Evolutionary conservation across 331 rosid genomes (phyloP).

Genomic region (Rosa hybrid): DNA sequence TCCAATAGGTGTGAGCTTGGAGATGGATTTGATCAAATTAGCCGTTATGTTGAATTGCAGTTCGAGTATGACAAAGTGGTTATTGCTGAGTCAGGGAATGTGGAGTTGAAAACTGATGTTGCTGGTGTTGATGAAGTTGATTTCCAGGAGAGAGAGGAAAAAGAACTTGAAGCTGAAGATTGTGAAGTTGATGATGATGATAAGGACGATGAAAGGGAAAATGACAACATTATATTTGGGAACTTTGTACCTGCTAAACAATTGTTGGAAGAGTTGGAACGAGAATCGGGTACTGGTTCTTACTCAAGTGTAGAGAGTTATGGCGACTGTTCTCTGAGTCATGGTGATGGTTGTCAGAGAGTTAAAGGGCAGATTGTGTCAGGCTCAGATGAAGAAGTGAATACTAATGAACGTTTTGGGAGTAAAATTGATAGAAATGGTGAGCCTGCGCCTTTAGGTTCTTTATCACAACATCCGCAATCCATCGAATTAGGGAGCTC

Average conservation of each 20-base stretch:
- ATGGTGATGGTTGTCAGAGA: constrained; percentile 51
- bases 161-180: constrained; percentile 19
- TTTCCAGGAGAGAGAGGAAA: constrained; percentile 14
- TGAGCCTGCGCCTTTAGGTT: too few species aligned
- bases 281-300: constrained; percentile 47
- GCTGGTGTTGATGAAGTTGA: constrained; percentile 19
- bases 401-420: constrained; percentile 47
- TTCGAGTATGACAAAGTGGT: neutral
- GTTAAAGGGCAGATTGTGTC: constrained; percentile 79
- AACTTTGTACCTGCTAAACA: constrained; percentile 65
- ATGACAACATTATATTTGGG: constrained; percentile 61
- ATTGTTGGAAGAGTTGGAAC: constrained; percentile 70
- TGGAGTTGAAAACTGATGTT: constrained; percentile 16
- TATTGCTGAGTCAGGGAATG: constrained; percentile 6
- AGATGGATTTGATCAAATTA: neutral
- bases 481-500: too few species aligned
- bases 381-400: constrained; percentile 77
- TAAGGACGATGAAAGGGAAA: constrained; percentile 30
- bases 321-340: constrained; percentile 28
- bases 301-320: constrained; percentile 56
- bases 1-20: neutral
- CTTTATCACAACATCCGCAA: too few species aligned
- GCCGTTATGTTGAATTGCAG: neutral
- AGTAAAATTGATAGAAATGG: too few species aligned
- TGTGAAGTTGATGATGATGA: neutral